Percentiles rank a stretch among this genome's conserved stretches.
Conservation (phyloP, 2,329 filamentous ascomycete species). For the Penicillium occitanis region DNA sequence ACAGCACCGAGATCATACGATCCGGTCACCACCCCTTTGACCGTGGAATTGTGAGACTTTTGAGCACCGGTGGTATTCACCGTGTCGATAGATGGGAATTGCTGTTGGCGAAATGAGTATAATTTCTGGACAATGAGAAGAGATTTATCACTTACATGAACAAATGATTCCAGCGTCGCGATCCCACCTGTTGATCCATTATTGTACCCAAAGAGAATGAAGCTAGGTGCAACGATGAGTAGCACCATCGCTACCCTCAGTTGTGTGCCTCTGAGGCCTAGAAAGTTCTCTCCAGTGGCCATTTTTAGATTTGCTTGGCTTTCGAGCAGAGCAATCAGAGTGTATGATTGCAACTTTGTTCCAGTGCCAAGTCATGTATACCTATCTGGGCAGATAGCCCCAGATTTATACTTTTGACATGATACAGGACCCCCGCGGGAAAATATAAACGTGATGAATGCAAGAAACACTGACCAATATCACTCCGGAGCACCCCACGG, state of each 20-base stretch:
- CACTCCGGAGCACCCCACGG: neutral
- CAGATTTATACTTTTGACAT: neutral
- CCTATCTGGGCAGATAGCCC: neutral
- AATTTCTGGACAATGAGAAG: too few relatives aligned
- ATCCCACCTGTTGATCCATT: conserved; percentile 19
- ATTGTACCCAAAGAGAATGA: conserved; percentile 18
- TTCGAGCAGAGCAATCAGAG: neutral
- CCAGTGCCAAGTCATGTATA: neutral
- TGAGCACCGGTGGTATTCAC: conserved; percentile 42
- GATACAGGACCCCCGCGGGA: neutral
- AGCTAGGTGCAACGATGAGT: conserved; percentile 45
- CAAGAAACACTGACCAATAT: neutral
- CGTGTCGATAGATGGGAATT: conserved; percentile 54
- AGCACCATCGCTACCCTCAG: conserved; percentile 68
- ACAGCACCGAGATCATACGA: conserved; percentile 50
- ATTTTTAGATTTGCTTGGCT: neutral
- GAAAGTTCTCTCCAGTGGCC: conserved; percentile 45
- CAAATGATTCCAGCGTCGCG: conserved; percentile 12
- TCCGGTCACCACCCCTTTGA: conserved; percentile 48
- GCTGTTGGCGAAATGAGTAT: conserved; percentile 21
- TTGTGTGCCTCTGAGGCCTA: conserved; percentile 63
- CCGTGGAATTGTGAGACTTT: conserved; percentile 47
- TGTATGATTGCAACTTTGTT: neutral
- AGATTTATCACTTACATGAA: conserved; percentile 2
- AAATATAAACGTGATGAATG: neutral